These are phyloP conservation scores for Ophiostoma australiae DNA, from an alignment of 2,329 filamentous ascomycete genomes.

Conservation along the genomic window DNA sequence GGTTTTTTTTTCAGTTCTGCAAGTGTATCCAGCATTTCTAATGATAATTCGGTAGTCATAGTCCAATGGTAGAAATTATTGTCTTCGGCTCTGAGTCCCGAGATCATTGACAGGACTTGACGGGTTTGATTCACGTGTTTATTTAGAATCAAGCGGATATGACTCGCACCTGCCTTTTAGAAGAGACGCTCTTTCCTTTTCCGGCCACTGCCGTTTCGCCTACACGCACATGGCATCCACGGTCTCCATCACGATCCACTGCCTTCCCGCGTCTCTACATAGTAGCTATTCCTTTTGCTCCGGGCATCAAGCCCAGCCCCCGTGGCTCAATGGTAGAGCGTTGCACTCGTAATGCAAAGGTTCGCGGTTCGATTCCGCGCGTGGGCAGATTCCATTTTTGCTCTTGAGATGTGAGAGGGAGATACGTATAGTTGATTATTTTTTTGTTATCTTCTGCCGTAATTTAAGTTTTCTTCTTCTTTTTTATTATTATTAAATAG, in stretches of 20 bases:
- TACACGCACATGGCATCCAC: slow-evolving; percentile 8
- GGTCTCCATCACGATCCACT: neutral
- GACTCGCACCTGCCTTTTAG: neutral
- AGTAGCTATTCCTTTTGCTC: neutral
- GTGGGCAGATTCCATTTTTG: neutral
- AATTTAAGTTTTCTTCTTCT: neutral
- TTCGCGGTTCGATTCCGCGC: slow-evolving; percentile 12
- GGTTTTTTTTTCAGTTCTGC: neutral
- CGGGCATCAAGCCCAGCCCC: neutral
- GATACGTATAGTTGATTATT: no score
- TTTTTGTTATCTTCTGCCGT: neutral
- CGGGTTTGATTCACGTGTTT: neutral
- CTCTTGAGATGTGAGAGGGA: neutral
- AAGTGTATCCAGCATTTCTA: neutral
- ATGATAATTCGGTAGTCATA: neutral
- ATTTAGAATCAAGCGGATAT: neutral
- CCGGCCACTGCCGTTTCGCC: neutral
- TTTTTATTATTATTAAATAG: neutral
- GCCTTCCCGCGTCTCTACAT: neutral
- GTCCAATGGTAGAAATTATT: neutral
- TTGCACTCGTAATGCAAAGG: slow-evolving; percentile 15
- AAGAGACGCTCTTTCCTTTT: neutral
- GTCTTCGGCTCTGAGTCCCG: neutral
- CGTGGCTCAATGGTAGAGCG: slow-evolving; percentile 15
- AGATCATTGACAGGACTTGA: neutral